phyloP scores from a whole-genome alignment of 1,139 yeast genomes.

The Candida sp. region DNA sequence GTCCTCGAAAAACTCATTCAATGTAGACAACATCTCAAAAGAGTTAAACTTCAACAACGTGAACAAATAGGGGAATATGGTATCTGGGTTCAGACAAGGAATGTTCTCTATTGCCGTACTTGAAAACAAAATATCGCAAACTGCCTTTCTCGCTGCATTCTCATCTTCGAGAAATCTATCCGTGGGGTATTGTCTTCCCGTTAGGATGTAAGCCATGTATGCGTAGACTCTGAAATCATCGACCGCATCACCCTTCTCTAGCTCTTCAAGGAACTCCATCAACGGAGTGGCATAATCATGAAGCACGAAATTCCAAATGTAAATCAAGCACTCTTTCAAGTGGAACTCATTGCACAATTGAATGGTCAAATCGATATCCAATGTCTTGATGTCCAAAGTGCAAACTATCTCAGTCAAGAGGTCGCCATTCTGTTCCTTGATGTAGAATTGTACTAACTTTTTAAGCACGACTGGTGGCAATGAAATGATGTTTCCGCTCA shows the following conservation, averaged over 20 bases:
- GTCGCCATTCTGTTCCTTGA: constrained; percentile 41
- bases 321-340: constrained; percentile 63
- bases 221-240: constrained; percentile 49
- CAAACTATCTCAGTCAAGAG: constrained; percentile 69
- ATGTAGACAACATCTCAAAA: constrained; percentile 60
- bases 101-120: constrained; percentile 12
- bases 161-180: constrained; percentile 47
- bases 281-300: constrained; percentile 74
- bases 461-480: constrained; percentile 70
- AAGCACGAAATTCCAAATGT: constrained; percentile 69
- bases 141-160: constrained; percentile 42
- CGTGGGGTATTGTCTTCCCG: constrained; percentile 82
- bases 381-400: constrained; percentile 60
- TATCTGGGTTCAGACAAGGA: constrained; percentile 24
- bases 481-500: constrained; percentile 43
- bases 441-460: constrained; percentile 57
- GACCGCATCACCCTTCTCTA: constrained; percentile 17
- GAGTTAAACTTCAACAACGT: constrained; percentile 54
- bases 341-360: constrained; percentile 57
- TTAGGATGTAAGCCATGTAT: constrained; percentile 69
- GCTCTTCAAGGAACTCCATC: constrained; percentile 52
- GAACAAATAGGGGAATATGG: constrained; percentile 64
- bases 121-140: constrained; percentile 59
- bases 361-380: constrained; percentile 77
- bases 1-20: constrained; percentile 85